phyloP scores from a whole-genome alignment of 1,284 basidiomycete species.

The Heterobasidion occidentale region DNA sequence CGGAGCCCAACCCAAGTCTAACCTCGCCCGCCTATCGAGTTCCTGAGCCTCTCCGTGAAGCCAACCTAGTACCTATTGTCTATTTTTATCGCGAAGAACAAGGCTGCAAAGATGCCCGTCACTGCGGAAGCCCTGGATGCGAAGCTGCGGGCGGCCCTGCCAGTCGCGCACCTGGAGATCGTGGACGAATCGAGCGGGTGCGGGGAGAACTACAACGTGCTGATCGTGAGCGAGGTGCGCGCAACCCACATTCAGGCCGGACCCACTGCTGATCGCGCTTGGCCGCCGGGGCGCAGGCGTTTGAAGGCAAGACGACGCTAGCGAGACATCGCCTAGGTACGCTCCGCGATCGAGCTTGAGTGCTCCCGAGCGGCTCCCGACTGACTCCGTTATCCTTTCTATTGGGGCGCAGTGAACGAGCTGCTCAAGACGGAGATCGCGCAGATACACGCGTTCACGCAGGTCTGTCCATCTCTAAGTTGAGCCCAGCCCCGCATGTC shows the following conservation, averaged over 20 bases:
- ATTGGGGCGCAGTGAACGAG: conserved; percentile 53
- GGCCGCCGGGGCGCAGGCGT: conserved; percentile 34
- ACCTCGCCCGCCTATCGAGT: no score
- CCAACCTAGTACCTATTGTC: no score
- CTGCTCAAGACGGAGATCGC: conserved; percentile 64
- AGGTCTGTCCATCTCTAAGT: conserved; percentile 37
- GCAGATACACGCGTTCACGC: conserved; percentile 79
- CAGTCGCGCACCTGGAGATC: conserved; percentile 60
- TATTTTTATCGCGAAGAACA: no score
- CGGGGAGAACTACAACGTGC: conserved; percentile 65
- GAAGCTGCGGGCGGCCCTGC: conserved; percentile 50
- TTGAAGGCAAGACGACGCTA: conserved; percentile 71
- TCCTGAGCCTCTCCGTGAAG: no score
- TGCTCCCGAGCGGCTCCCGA: no score
- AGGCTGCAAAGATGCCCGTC: conserved; percentile 43
- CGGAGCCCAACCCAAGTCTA: no score
- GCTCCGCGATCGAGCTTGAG: conserved; percentile 8
- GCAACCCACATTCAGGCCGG: background rate
- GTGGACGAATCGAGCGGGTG: conserved; percentile 72
- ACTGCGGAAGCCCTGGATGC: conserved; percentile 45
- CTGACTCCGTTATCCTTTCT: no score
- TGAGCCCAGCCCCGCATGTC: background rate
- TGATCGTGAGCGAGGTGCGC: conserved; percentile 68
- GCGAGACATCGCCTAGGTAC: conserved; percentile 60
- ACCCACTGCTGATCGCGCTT: background rate